A percentile compares a stretch with the other conserved stretches of the same genome.
Evolutionary conservation across 1,284 basidiomycete species (phyloP).

Genomic region (Agaricales sp.): DNA sequence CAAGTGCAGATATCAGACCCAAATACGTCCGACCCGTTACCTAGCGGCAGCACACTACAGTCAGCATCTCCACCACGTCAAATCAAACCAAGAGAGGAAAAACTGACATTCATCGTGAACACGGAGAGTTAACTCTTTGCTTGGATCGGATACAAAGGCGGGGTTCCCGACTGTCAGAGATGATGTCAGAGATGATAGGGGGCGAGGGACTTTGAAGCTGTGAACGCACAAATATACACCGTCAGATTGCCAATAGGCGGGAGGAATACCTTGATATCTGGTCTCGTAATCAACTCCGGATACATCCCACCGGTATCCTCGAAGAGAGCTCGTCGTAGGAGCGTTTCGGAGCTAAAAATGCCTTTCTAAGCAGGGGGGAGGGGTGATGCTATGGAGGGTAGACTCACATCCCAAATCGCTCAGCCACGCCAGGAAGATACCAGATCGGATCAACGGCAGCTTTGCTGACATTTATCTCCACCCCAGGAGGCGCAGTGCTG

Average conservation of each 20-base stretch:
- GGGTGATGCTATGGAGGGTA: no score
- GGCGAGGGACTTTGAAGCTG: no score
- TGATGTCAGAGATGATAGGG: slow-evolving; percentile 4
- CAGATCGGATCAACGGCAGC: slow-evolving; percentile 90
- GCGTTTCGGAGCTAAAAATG: slow-evolving; percentile 58
- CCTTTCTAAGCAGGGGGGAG: no score
- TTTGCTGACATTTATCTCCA: slow-evolving; percentile 83
- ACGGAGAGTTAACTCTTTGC: slow-evolving; percentile 83
- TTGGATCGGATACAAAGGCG: slow-evolving; percentile 66
- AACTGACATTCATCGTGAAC: slow-evolving; percentile 95
- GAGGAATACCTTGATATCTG: slow-evolving; percentile 91
- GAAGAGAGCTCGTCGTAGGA: slow-evolving; percentile 83
- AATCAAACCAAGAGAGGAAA: slow-evolving; percentile 14
- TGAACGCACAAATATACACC: slow-evolving; percentile 80
- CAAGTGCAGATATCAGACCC: slow-evolving; percentile 94
- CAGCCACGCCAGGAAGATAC: slow-evolving; percentile 91
- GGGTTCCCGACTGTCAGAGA: slow-evolving; percentile 62
- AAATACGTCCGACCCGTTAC: slow-evolving; percentile 80
- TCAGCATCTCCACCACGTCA: slow-evolving; percentile 3
- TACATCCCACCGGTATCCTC: slow-evolving; percentile 97
- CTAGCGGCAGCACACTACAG: slow-evolving; percentile 15
- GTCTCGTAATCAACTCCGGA: slow-evolving; percentile 90
- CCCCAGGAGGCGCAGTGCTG: slow-evolving; percentile 61
- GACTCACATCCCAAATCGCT: slow-evolving; percentile 80
- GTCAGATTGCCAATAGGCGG: slow-evolving; percentile 91